phyloP scores from a whole-genome alignment of 768 basidiomycete genomes.

The Cubamyces sp. region DNA sequence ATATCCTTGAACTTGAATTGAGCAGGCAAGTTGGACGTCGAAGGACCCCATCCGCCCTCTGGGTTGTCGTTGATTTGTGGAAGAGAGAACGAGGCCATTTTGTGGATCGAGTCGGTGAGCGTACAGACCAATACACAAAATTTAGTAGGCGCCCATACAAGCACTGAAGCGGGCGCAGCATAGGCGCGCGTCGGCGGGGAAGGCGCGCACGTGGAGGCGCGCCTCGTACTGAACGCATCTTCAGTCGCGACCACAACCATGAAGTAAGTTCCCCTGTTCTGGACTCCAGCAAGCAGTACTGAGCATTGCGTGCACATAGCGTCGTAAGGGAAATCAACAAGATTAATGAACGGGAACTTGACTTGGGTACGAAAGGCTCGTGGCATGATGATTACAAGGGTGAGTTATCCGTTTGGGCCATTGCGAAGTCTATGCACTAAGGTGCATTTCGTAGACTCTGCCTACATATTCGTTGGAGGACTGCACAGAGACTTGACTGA shows the following conservation, averaged over 20 bases:
- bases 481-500: slow-evolving; percentile 89
- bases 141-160: slow-evolving; percentile 19
- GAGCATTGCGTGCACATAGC: slow-evolving; percentile 44
- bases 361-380: slow-evolving; percentile 70
- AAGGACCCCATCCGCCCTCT: slow-evolving; percentile 92
- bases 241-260: slow-evolving; percentile 42
- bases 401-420: slow-evolving; percentile 30
- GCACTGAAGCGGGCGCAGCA: neutral
- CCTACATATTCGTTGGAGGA: slow-evolving; percentile 93
- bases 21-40: slow-evolving; percentile 80
- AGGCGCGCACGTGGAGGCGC: slow-evolving; percentile 24
- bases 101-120: slow-evolving; percentile 16
- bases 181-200: neutral
- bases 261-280: slow-evolving; percentile 58
- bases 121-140: slow-evolving; percentile 24
- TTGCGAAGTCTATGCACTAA: slow-evolving; percentile 1
- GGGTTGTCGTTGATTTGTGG: slow-evolving; percentile 90
- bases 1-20: slow-evolving; percentile 99
- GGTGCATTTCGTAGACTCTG: slow-evolving; percentile 66
- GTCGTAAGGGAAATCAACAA: slow-evolving; percentile 92
- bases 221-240: neutral
- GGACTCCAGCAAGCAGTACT: fast-evolving
- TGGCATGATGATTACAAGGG: slow-evolving; percentile 99
- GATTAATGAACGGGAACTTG: slow-evolving; percentile 91
- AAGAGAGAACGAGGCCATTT: slow-evolving; percentile 81